Evolutionary conservation across 2,329 filamentous ascomycete genomes (phyloP), one percentile per base, ranked within the genome.

Genomic region (Calonectria multiphialidica): DNA sequence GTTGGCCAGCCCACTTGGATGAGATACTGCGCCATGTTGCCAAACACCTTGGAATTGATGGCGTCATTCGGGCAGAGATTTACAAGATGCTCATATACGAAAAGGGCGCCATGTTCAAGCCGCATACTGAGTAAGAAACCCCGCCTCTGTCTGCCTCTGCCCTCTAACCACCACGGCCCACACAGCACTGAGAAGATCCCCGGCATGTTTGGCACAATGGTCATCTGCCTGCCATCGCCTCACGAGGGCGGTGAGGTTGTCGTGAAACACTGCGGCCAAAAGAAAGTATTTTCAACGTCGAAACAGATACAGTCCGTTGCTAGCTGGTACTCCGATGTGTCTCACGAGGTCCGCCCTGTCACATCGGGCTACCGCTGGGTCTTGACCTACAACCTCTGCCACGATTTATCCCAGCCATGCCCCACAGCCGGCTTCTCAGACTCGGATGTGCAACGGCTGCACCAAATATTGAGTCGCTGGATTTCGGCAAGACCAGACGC

Each of bases 1-100:
- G n/a, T 4, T 87, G 84, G 84, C n/a, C n/a, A n/a, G 72, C 0
- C 2, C 1, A 0, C 75, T 76, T 86, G 1, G 5, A 78, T 0
- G 13, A n/a, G 0, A 21, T 84, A n/a, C 15, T 78, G 81, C 2
- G 13, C 0, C 47, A 64, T 3, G 81, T 84, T 2, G 78, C 74
- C 2, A 30, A 71, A 2, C 71, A 80, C 1, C 77, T 88, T 12
- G 84, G 83, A 1, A 78, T 86, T 61, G 65, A 66, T 1, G 70
- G 71, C 1, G 73, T 72, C 50, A 75, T 85, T 62, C 74, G 64
- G 1, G 84, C 84, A 2, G 79, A 87, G 57, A 75, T 85, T 1
- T 84, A 87, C 77, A 89, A 89, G 73, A 81, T 90, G 79, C 78
- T 88, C 3, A 76, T 90, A 2, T 89, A 89, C 75, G 86, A 87